A percentile compares a stretch with the other conserved stretches of the same genome.
Evolutionary conservation across 2,329 filamentous ascomycete genomes (phyloP).

Genomic region (Fusarium camptoceras): DNA sequence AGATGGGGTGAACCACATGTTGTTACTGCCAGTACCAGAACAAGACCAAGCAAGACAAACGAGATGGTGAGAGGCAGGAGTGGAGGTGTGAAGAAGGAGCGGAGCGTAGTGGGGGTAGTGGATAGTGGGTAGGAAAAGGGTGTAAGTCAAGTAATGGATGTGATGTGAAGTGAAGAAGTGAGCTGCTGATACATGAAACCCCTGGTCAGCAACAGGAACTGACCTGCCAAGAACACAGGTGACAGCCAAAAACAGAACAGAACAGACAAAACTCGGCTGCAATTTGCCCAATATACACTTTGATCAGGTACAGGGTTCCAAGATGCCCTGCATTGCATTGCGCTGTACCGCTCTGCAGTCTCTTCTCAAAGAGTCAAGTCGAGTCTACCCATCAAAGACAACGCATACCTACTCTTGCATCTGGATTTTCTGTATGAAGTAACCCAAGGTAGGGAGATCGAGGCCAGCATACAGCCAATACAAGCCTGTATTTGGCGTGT

Average conservation of each 20-base stretch:
- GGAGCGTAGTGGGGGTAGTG: conserved; percentile 12
- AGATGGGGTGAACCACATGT: not conserved
- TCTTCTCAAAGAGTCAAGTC: conserved; percentile 10
- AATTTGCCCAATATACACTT: conserved; percentile 1
- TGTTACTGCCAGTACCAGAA: conserved; percentile 7
- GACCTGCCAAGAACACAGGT: conserved; percentile 9
- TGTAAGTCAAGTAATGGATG: conserved; percentile 4
- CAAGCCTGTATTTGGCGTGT: not conserved
- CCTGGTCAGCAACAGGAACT: conserved; percentile 21
- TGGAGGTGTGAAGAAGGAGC: conserved; percentile 15
- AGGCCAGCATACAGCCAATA: conserved; percentile 9
- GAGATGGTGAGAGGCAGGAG: conserved; percentile 34
- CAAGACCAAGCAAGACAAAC: conserved; percentile 21
- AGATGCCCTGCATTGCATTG: conserved; percentile 26
- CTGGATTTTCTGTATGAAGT: not conserved
- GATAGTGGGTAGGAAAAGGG: conserved; percentile 11
- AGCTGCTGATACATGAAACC: conserved; percentile 35
- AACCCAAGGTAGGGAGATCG: conserved; percentile 24
- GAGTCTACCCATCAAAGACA: not conserved
- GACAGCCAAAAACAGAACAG: conserved; percentile 9
- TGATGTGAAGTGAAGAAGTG: conserved; percentile 5
- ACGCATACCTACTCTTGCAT: conserved; percentile 2
- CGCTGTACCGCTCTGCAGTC: conserved; percentile 10
- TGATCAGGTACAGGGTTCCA: conserved; percentile 22
- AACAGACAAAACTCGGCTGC: conserved; percentile 1